Evolutionary conservation across 2,329 filamentous ascomycete species (phyloP).

Genomic region (Aureobasidium leucospermi): DNA sequence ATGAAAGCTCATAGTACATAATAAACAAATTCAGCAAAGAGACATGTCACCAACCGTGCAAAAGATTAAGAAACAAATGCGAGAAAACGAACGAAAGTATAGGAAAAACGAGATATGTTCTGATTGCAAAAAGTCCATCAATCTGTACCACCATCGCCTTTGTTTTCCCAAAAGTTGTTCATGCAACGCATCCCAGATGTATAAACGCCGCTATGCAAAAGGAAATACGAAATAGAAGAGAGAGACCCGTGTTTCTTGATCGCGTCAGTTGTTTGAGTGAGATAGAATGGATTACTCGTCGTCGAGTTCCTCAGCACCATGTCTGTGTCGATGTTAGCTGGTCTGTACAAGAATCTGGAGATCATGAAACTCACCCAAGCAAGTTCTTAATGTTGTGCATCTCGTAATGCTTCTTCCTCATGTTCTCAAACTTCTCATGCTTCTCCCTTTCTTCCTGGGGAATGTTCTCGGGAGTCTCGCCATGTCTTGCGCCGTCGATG

Average conservation of each 20-base stretch:
- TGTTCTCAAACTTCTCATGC: slow-evolving; percentile 82
- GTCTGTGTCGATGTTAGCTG: slow-evolving; percentile 22
- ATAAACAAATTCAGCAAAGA: background rate
- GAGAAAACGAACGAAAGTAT: background rate
- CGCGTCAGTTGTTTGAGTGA: background rate
- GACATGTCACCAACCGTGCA: background rate
- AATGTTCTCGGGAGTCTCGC: slow-evolving; percentile 49
- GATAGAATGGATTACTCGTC: slow-evolving; percentile 23
- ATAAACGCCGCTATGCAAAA: slow-evolving; percentile 14
- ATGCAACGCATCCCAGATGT: slow-evolving; percentile 8
- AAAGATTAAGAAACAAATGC: background rate
- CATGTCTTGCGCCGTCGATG: slow-evolving; percentile 44
- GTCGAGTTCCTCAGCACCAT: slow-evolving; percentile 34
- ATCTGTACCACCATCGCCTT: background rate
- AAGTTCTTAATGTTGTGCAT: slow-evolving; percentile 91
- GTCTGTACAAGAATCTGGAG: background rate
- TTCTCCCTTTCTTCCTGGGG: slow-evolving; percentile 73
- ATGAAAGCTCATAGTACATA: background rate
- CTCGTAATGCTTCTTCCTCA: slow-evolving; percentile 96
- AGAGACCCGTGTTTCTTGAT: slow-evolving; percentile 1
- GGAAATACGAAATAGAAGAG: slow-evolving; percentile 5
- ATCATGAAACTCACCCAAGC: slow-evolving; percentile 55
- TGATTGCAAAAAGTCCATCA: background rate
- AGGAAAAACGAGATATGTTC: background rate
- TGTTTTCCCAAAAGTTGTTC: background rate